Percentiles rank a stretch among this genome's conserved stretches.
Evolutionary conservation across 768 basidiomycete genomes (phyloP).

Genomic region (Trametes maxima): DNA sequence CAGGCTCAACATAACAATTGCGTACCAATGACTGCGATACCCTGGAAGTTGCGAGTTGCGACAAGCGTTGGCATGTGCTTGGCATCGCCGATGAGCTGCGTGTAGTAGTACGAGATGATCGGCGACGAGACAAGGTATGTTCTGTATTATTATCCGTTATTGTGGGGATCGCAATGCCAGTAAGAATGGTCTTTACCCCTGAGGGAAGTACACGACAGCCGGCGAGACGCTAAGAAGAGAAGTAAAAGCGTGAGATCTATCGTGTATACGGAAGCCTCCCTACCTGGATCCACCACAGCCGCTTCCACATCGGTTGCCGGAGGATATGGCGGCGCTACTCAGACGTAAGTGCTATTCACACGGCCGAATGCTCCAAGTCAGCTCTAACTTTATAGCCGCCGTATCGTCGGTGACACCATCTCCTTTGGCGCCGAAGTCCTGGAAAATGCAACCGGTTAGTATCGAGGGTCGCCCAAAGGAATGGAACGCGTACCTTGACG

Average conservation of each 20-base stretch:
- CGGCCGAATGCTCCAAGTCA: background rate
- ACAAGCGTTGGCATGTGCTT: constrained; percentile 66
- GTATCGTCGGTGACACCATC: constrained; percentile 78
- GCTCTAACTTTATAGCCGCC: constrained; percentile 64
- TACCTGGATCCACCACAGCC: constrained; percentile 60
- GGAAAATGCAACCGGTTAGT: constrained; percentile 1
- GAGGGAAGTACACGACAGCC: constrained; percentile 75
- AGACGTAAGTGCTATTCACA: background rate
- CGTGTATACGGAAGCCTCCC: background rate
- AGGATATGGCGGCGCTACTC: constrained; percentile 61
- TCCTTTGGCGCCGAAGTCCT: constrained; percentile 50
- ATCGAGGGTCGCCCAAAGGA: background rate
- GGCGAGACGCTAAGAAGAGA: constrained; percentile 47
- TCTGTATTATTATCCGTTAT: constrained; percentile 35
- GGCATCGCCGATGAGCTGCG: constrained; percentile 77
- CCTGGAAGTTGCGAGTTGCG: constrained; percentile 60
- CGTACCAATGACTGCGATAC: constrained; percentile 75
- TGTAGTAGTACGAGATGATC: constrained; percentile 68
- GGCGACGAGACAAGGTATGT: constrained; percentile 69
- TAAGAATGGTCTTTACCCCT: constrained; percentile 46
- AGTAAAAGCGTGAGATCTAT: background rate
- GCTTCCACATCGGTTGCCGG: constrained; percentile 61
- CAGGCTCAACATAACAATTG: background rate
- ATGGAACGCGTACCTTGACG: constrained; percentile 46
- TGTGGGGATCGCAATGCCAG: background rate